Percentiles rank a stretch among this genome's conserved stretches.
Evolutionary conservation across 352 stramenopile genomes (phyloP).

Genomic region (Plasmopara muralis): DNA sequence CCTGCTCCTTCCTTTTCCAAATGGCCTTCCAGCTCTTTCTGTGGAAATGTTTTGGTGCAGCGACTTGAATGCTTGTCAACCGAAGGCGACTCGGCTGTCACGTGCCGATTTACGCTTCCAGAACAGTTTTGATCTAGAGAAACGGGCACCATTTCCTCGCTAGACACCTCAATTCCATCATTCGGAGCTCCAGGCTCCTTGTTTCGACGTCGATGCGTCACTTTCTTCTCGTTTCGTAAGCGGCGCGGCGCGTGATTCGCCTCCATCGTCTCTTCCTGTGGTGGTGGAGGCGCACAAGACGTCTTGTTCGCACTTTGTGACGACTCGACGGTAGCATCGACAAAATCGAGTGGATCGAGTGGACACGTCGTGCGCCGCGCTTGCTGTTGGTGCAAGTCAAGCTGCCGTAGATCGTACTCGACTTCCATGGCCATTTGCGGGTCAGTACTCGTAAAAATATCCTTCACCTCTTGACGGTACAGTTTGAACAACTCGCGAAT

Average conservation of each 20-base stretch:
- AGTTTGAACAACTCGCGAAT: constrained; percentile 91
- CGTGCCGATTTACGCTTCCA: constrained; percentile 36
- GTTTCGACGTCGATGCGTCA: constrained; percentile 7
- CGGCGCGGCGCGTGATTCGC: constrained; percentile 34
- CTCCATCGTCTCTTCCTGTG: constrained; percentile 31
- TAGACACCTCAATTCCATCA: constrained; percentile 20
- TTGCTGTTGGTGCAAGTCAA: constrained; percentile 53
- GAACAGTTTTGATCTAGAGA: constrained; percentile 36
- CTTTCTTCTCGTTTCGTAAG: constrained; percentile 29
- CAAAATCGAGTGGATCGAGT: constrained; percentile 5
- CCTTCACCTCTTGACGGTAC: constrained; percentile 91
- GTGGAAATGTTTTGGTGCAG: constrained; percentile 30
- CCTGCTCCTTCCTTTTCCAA: constrained; percentile 57
- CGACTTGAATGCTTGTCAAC: constrained; percentile 21
- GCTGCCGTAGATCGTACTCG: constrained; percentile 91
- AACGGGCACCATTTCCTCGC: constrained; percentile 31
- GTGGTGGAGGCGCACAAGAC: constrained; percentile 19
- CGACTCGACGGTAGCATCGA: constrained; percentile 10
- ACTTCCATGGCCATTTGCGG: constrained; percentile 93
- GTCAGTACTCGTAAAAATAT: constrained; percentile 88
- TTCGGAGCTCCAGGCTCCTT: constrained; percentile 22
- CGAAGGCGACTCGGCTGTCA: constrained; percentile 51
- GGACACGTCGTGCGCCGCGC: constrained; percentile 17
- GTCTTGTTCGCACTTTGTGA: constrained; percentile 5
- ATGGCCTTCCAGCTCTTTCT: constrained; percentile 50